These are phyloP conservation scores for Plasmopara viticola DNA, from an alignment of 352 stramenopile genomes.

Conservation along the genomic window DNA sequence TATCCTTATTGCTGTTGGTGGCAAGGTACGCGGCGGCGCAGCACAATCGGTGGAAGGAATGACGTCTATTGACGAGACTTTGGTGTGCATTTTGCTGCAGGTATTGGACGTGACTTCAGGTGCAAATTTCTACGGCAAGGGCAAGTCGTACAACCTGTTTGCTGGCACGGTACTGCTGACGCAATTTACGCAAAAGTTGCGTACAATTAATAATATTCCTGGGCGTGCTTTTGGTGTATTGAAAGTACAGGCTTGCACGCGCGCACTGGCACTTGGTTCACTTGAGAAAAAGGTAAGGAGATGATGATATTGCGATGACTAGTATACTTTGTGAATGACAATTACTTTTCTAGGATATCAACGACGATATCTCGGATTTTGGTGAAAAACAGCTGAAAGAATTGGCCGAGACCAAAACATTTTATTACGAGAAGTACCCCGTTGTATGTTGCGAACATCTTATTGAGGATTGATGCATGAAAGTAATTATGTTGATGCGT, in stretches of 20 bases:
- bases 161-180: constrained; percentile 42
- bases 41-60: background rate
- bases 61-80: constrained; percentile 3
- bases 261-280: constrained; percentile 58
- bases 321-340: too few relatives aligned
- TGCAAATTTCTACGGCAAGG: constrained; percentile 69
- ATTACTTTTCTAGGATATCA: constrained; percentile 44
- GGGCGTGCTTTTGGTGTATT: constrained; percentile 3
- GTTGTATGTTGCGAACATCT: constrained; percentile 37
- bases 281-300: constrained; percentile 52
- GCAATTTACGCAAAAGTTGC: constrained; percentile 3
- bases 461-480: background rate
- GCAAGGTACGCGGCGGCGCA: constrained; percentile 38
- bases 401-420: constrained; percentile 58
- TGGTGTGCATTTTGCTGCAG: constrained; percentile 15
- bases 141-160: constrained; percentile 70
- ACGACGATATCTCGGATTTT: constrained; percentile 64
- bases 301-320: too few relatives aligned
- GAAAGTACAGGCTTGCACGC: constrained; percentile 53
- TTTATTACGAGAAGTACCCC: constrained; percentile 85
- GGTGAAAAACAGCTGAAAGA: constrained; percentile 52
- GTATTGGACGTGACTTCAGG: constrained; percentile 66
- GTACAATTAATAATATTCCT: constrained; percentile 6
- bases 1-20: constrained; percentile 62
- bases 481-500: background rate